Conservation (phyloP, 2,329 filamentous ascomycete species). For the Juglanconis oblonga region DNA sequence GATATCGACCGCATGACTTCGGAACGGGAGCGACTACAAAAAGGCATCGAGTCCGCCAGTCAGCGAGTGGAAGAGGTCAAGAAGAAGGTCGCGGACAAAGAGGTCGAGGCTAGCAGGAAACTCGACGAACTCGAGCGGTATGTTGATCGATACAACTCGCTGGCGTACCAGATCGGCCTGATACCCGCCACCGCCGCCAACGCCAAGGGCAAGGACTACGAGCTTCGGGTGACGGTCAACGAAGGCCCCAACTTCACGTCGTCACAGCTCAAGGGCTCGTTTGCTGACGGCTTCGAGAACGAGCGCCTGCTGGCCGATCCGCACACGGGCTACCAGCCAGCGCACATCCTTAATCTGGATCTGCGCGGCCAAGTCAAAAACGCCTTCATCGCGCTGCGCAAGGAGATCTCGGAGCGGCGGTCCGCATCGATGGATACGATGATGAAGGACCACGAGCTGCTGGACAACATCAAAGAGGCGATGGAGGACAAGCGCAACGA, state of each 20-base stretch:
- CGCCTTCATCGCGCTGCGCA: constrained; percentile 73
- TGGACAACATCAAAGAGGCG: constrained; percentile 93
- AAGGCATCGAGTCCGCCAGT: constrained; percentile 74
- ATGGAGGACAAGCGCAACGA: constrained; percentile 94
- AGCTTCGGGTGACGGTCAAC: constrained; percentile 79
- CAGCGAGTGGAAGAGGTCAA: constrained; percentile 81
- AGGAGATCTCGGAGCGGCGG: constrained; percentile 88
- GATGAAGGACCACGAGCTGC: constrained; percentile 89
- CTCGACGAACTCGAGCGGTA: constrained; percentile 89
- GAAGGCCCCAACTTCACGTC: constrained; percentile 73
- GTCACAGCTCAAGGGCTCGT: constrained; percentile 50
- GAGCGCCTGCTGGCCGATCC: constrained; percentile 81
- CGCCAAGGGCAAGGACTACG: constrained; percentile 80
- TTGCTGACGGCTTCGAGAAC: constrained; percentile 43
- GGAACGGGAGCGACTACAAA: constrained; percentile 90
- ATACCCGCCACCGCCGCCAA: constrained; percentile 83
- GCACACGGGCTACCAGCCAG: constrained; percentile 83
- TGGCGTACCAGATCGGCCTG: constrained; percentile 89
- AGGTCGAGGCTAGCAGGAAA: constrained; percentile 79
- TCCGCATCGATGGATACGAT: constrained; percentile 81
- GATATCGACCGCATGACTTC: constrained; percentile 99
- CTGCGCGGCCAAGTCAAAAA: constrained; percentile 79
- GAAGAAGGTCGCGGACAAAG: constrained; percentile 77
- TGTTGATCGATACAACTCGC: constrained; percentile 88
- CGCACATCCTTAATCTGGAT: constrained; percentile 85